Base-by-base conservation (phyloP, 495 filamentous ascomycete genomes). In the Podospora australis region DNA sequence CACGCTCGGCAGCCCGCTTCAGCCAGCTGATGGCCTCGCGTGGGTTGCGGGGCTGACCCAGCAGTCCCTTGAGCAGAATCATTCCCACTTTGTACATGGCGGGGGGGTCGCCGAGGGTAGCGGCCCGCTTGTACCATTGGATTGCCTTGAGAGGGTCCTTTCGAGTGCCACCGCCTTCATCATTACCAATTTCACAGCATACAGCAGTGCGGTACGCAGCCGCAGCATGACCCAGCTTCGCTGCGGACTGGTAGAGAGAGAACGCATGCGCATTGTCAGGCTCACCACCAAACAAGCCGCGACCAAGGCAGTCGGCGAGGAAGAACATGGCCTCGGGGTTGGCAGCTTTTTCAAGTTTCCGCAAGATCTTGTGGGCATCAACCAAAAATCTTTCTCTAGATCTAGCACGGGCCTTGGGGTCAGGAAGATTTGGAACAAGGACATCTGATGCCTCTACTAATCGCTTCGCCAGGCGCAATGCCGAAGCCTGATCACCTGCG, bases 51-150 rank as follows among this genome's bases (percentile, higher is more conserved):
- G 78, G 77, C 63, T 96, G 91, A 7, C 90, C 90, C 11, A 98
- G 79, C n/a, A 96, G 77, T 17, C 90, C 91, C 64, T 96, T 96
- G 22, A 96, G 75, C 53, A 86, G 72, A 58, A 98, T 95, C 81
- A 95, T 91, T 44, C 92, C 92, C 67, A 97, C 83, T 66, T 98
- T 98, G 70, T 96, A 98, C 90, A 95, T 94, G 20, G 91, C 92
- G 0, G 90, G 83, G 0, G 86, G 84, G 57, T 97, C 90, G 10
- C 92, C 92, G 4, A 96, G 73, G 6, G 85, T 79, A 1, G 92
- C 90, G 10, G 91, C 88, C 16, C 90, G 88, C 63, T 89, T 90
- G 63, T 97, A 98, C 92, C 92, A 98, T 59, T 96, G 90, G 23
- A 97, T 87, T 7, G 92, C 89, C 70, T 96, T 96, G 55, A 88